Evolutionary conservation across 1,139 yeast genomes (phyloP), one percentile per base, ranked within the genome.

Genomic region (Diutina scorzettiae): DNA sequence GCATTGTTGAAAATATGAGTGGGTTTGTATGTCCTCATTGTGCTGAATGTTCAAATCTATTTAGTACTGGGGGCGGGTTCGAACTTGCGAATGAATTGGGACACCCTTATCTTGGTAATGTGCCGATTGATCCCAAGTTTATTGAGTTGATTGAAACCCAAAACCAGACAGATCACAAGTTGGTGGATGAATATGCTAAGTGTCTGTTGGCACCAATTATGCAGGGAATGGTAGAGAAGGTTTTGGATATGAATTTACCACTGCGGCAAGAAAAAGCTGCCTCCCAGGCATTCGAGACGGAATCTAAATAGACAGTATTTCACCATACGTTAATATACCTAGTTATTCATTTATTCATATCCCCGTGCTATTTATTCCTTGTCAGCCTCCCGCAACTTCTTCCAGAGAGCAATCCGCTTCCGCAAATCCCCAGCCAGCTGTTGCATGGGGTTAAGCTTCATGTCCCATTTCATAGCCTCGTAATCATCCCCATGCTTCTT

Each of bases 11-110:
- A 46, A 69, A 69, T 45, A 69, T 69, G 74, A 64, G 72, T 48
- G 74, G 74, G 9, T 69, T 68, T 46, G 65, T 69, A 11, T 69
- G 74, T 48, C 89, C 94, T 1, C 78, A 79, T 56, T 93, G 99
- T 59, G 73, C 83, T 2, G 97, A 89, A 55, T 81, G 91, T 56
- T 87, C 96, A 2, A 79, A 89, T 56, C 84, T 93, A 25, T 93
- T 93, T 57, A 83, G 89, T 52, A 74, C 81, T 42, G 98, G 97
- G 4, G 99, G 99, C n/a, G 99, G 98, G 1, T 60, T 72, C 51
- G 62, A 62, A 16, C 63, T 93, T 42, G 81, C 96, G 24, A 63
- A 69, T 30, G 73, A 73, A 43, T 70, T 76, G 46, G 60, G 66
- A 5, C 62, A 91, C 34, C 76, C 78, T 7, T 87, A 80, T 53